These are phyloP conservation scores for Aspergillus awamori DNA, from an alignment of 2,329 filamentous ascomycete species.

Conservation along the genomic window DNA sequence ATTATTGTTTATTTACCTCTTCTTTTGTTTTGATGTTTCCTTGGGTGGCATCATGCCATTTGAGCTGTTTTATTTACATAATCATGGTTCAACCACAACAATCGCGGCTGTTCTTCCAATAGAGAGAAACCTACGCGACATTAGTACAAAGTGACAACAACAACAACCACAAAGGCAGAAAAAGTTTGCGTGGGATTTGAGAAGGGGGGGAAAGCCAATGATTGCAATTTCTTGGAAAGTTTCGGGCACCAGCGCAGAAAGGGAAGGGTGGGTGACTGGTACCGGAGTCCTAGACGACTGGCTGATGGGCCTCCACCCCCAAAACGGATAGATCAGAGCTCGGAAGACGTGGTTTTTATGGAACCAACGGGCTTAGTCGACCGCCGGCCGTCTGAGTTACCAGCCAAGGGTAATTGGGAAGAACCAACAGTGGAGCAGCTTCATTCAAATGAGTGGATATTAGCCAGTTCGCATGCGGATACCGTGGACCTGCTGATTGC, in stretches of 20 bases:
- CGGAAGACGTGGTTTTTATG: neutral
- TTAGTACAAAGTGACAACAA: too few relatives aligned
- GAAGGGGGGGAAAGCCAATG: neutral
- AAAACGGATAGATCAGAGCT: conserved; percentile 6
- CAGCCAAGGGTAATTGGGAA: neutral
- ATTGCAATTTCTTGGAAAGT: conserved; percentile 6
- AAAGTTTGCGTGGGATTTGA: neutral
- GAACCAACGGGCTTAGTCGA: conserved; percentile 6
- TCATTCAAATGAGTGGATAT: conserved; percentile 1
- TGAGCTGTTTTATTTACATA: too few relatives aligned
- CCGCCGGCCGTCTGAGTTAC: conserved; percentile 9
- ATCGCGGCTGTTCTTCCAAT: too few relatives aligned
- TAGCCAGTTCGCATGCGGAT: neutral
- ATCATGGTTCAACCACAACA: too few relatives aligned
- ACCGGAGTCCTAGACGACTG: conserved; percentile 9
- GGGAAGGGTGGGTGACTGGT: conserved; percentile 9
- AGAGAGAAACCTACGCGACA: too few relatives aligned
- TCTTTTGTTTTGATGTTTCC: neutral
- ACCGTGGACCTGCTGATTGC: conserved; percentile 20
- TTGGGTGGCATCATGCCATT: too few relatives aligned
- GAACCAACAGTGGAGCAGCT: conserved; percentile 4
- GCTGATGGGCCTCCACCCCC: conserved; percentile 7
- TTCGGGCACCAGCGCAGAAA: conserved; percentile 22
- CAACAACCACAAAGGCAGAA: conserved; percentile 2
- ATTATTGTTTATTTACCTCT: neutral